Evolutionary conservation across 1,284 basidiomycete genomes (phyloP), one percentile per base, ranked within the genome.

Genomic region (Termitomyces sp.): DNA sequence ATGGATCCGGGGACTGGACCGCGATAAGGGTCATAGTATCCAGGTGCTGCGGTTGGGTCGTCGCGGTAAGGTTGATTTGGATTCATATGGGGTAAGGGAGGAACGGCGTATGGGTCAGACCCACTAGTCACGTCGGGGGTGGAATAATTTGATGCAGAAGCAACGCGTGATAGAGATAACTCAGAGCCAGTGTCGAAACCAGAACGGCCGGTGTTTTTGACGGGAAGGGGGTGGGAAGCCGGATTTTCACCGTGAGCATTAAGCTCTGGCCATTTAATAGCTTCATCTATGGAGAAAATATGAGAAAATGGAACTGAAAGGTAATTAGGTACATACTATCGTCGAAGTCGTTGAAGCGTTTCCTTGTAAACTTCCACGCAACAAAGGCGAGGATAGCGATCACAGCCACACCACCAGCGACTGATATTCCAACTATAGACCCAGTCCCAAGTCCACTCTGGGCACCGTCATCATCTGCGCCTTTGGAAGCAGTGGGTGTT

Each of bases 191-290:
- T 85, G 55, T 77, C 81, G 64, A 86, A 85, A 36, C 84, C 87
- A 40, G 82, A 70, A 43, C 82, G 78, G 54, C 82, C 84, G 0
- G 85, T 83, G 54, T 76, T 73, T 45, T 83, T 75, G 0, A 85
- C 81, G 10, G 88, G 87, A 6, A 89, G 73, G 15, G 85, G 77
- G 53, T 82, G 80, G 8, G 75, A 73, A 48, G 83, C 83, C 36
- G 61, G 60, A 28, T 66, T 70, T 53, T 75, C 76, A 53, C 76
- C 73, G 63, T 89, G 87, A 1, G 79, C 68, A 67, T 90, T 89
- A 45, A 92, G 77, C 62, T 92, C 90, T 1, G 89, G 89, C 89
- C 89, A 92, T 70, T 91, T 91, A 71, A 92, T 92, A 28, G 86
- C 86, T 69, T 90, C 87, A 62, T 78, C 88, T 89, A 12, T 42